Evolutionary conservation across 495 filamentous ascomycete species (phyloP).

Genomic region (Pseudevernia furfuracea): DNA sequence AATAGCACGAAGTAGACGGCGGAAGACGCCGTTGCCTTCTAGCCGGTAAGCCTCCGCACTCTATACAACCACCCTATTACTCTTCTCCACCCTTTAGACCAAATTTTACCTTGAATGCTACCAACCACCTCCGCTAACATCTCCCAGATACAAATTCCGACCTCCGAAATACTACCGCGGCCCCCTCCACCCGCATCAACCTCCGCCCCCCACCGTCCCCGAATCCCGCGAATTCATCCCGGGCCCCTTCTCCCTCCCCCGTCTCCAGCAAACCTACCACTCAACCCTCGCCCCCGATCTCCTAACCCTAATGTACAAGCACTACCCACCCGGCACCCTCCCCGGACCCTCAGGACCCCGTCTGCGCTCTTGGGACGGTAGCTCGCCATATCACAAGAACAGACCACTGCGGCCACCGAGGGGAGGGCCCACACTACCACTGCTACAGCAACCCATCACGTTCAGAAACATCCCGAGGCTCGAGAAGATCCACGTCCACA

Average conservation of each 20-base stretch:
- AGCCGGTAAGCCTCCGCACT: conserved; percentile 49
- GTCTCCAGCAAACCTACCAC: conserved; percentile 84
- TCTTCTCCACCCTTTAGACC: conserved; percentile 4
- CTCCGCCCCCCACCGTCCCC: conserved; percentile 73
- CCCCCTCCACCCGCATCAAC: conserved; percentile 84
- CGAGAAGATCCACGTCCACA: conserved; percentile 70
- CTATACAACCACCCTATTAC: neutral
- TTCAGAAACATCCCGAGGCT: conserved; percentile 83
- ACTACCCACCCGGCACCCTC: conserved; percentile 66
- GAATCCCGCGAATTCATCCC: conserved; percentile 83
- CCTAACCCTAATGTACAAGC: conserved; percentile 78
- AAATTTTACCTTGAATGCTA: neutral
- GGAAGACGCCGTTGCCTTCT: conserved; percentile 52
- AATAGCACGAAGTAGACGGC: conserved; percentile 41
- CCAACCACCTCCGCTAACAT: conserved; percentile 21
- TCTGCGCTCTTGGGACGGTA: conserved; percentile 79
- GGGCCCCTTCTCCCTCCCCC: conserved; percentile 83
- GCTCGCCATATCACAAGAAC: conserved; percentile 89
- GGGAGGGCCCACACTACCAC: conserved; percentile 56
- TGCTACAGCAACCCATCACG: conserved; percentile 67
- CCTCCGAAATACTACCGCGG: conserved; percentile 90
- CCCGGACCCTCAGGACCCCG: conserved; percentile 56
- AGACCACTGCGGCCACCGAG: conserved; percentile 74
- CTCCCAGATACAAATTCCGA: conserved; percentile 75
- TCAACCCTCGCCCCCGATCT: conserved; percentile 82